These are phyloP conservation scores for Phlegmacium glaucopus DNA, from an alignment of 768 basidiomycete genomes.

Conservation along the genomic window DNA sequence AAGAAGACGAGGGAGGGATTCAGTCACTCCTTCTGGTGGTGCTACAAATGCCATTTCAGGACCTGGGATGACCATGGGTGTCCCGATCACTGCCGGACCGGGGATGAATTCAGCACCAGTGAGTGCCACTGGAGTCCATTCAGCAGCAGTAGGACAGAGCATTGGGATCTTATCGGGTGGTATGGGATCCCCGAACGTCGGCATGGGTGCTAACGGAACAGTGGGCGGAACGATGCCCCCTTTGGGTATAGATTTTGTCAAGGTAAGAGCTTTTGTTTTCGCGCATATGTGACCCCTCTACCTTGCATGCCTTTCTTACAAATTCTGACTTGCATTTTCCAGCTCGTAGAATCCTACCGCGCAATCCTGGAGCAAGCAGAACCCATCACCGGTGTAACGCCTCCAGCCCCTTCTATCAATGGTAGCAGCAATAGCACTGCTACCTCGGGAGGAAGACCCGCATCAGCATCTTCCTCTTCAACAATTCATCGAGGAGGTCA, in stretches of 20 bases:
- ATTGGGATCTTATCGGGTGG: neutral
- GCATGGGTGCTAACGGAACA: no score
- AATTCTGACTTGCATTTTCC: neutral
- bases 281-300: neutral
- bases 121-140: no score
- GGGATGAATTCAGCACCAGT: no score
- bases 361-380: conserved; percentile 28
- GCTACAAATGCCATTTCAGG: no score
- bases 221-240: neutral
- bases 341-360: conserved; percentile 26
- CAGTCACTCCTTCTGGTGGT: neutral
- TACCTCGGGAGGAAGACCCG: conserved; percentile 10
- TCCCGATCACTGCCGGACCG: no score
- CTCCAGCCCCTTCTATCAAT: neutral
- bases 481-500: conserved; percentile 3
- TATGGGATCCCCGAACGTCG: neutral
- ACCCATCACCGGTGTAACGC: conserved; percentile 5
- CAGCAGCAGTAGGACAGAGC: neutral
- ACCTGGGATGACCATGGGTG: no score
- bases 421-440: neutral
- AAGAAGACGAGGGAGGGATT: neutral
- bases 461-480: conserved; percentile 14
- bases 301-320: no score
- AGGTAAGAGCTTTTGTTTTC: conserved; percentile 7
- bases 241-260: conserved; percentile 9